These are phyloP conservation scores for Penicillium desertorum DNA, from an alignment of 495 filamentous ascomycete species.

Conservation along the genomic window DNA sequence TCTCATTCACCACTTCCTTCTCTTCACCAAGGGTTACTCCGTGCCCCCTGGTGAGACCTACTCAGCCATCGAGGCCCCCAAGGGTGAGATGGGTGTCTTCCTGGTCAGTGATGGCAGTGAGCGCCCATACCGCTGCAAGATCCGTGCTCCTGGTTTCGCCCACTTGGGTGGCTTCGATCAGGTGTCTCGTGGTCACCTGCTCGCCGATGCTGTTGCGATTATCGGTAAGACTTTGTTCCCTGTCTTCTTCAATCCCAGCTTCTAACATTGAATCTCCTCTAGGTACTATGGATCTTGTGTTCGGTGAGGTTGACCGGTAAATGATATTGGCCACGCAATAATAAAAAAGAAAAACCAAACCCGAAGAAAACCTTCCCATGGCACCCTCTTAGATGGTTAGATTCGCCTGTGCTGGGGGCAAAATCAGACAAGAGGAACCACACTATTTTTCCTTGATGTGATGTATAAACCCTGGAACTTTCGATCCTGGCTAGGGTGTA, in stretches of 20 bases:
- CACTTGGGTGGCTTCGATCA: slow-evolving; percentile 95
- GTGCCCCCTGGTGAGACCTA: slow-evolving; percentile 99
- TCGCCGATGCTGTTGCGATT: slow-evolving; percentile 96
- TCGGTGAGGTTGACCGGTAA: slow-evolving; percentile 70
- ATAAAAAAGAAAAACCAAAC: slow-evolving; percentile 29
- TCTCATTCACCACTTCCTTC: slow-evolving; percentile 97
- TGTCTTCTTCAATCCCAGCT: not conserved
- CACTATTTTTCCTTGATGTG: slow-evolving; percentile 14
- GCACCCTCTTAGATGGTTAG: slow-evolving; percentile 27
- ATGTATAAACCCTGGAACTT: slow-evolving; percentile 23
- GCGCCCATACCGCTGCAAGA: slow-evolving; percentile 96
- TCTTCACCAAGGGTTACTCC: slow-evolving; percentile 97
- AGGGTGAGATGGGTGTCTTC: slow-evolving; percentile 99
- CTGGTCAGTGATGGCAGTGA: slow-evolving; percentile 96
- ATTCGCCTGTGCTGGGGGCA: slow-evolving; percentile 17
- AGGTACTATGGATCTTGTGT: slow-evolving; percentile 84
- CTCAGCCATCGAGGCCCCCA: slow-evolving; percentile 94
- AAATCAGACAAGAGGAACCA: slow-evolving; percentile 18
- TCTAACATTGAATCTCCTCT: slow-evolving; percentile 14
- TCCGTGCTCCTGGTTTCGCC: slow-evolving; percentile 94
- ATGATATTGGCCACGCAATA: slow-evolving; percentile 26
- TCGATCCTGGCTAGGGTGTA: slow-evolving; percentile 27
- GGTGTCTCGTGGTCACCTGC: slow-evolving; percentile 81
- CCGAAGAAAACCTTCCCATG: slow-evolving; percentile 27
- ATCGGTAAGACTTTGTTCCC: slow-evolving; percentile 57